Evolutionary conservation across 148 eudicot species (phyloP).

Genomic region (Vaccinium myrtillus): DNA sequence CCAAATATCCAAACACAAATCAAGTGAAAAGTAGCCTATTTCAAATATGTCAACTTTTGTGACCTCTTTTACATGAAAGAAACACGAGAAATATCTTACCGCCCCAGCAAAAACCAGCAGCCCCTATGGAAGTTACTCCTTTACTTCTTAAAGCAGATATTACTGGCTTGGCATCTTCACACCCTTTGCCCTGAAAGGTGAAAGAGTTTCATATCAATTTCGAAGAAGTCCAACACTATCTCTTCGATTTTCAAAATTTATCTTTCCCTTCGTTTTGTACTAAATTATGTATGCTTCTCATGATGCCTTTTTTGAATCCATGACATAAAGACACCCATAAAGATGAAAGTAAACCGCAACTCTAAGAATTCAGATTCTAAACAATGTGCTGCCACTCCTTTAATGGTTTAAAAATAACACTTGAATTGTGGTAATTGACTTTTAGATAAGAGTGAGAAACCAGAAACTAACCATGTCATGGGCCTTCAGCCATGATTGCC

Average conservation of each 20-base stretch:
- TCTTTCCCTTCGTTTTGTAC: not conserved
- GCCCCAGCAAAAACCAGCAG: constrained; percentile 53
- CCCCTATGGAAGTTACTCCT: constrained; percentile 34
- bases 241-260: not conserved
- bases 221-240: not conserved
- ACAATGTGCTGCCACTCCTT: not conserved
- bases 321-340: not conserved
- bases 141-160: constrained; percentile 30
- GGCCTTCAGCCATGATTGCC: constrained; percentile 24
- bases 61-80: not conserved
- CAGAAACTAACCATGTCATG: constrained; percentile 29
- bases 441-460: not conserved
- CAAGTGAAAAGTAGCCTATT: not conserved
- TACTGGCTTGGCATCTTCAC: constrained; percentile 36
- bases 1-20: not conserved
- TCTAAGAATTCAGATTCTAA: not conserved
- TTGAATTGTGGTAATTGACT: not conserved
- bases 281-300: not conserved
- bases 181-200: constrained; percentile 36
- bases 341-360: not conserved
- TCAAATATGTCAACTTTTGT: not conserved
- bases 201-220: not conserved
- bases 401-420: not conserved
- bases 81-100: constrained; percentile 20
- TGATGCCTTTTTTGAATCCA: not conserved